Conservation (phyloP, 1,284 basidiomycete species). For the Pholiota adiposa region DNA sequence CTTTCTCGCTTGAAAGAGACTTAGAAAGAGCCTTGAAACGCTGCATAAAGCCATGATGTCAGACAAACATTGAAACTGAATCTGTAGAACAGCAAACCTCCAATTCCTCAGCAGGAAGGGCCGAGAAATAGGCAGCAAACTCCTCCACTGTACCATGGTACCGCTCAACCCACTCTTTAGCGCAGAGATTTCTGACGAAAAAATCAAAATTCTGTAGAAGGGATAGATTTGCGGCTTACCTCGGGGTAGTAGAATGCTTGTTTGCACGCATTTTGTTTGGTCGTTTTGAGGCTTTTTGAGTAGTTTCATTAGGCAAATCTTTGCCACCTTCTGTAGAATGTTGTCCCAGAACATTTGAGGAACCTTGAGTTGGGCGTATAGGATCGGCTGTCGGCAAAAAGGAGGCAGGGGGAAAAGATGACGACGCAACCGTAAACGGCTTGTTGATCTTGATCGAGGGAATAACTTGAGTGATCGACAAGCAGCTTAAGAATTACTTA, state of each 20-base stretch:
- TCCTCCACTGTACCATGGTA: conserved; percentile 18
- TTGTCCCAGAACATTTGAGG: conserved; percentile 10
- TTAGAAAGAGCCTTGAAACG: conserved; percentile 16
- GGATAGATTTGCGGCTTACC: conserved; percentile 8
- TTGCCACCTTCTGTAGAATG: conserved; percentile 10
- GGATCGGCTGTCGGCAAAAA: conserved; percentile 3
- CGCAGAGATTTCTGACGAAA: conserved; percentile 15
- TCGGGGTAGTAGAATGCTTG: conserved; percentile 15
- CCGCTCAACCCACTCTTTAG: conserved; percentile 13
- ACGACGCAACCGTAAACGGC: conserved; percentile 11
- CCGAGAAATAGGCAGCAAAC: conserved; percentile 15
- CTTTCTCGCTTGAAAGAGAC: conserved; percentile 4
- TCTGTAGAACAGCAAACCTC: conserved; percentile 9
- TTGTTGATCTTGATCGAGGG: conserved; percentile 15
- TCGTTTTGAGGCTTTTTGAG: neutral
- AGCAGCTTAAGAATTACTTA: conserved; percentile 14
- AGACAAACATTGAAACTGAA: conserved; percentile 8
- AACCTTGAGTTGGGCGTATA: conserved; percentile 16
- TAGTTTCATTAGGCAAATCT: conserved; percentile 15
- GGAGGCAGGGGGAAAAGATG: conserved; percentile 7
- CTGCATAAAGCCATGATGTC: conserved; percentile 13
- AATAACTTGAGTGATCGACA: conserved; percentile 13
- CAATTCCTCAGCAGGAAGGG: conserved; percentile 15
- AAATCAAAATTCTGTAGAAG: conserved; percentile 6
- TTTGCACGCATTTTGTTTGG: conserved; percentile 15